Conservation (phyloP, 2,329 filamentous ascomycete species). For the Fusarium anguioides region DNA sequence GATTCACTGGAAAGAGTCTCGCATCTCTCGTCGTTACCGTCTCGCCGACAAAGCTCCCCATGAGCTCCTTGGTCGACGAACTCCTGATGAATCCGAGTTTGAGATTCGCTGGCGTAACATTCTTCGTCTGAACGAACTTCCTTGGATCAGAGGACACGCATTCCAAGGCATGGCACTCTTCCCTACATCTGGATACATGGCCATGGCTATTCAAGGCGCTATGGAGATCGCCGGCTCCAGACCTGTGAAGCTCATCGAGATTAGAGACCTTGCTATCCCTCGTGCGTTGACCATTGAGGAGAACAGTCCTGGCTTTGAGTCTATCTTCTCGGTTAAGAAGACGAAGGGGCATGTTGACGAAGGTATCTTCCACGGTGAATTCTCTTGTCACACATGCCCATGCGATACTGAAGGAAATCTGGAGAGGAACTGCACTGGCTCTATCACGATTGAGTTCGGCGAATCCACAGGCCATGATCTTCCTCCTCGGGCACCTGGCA, state of each 20-base stretch:
- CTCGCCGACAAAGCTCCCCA: not conserved
- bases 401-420: not conserved
- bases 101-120: not conserved
- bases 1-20: not conserved
- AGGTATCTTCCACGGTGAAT: not conserved
- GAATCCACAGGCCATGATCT: not conserved
- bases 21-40: not conserved
- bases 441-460: not conserved
- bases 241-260: not conserved
- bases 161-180: not conserved
- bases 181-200: not conserved
- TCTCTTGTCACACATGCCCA: not conserved
- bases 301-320: constrained; percentile 1
- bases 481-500: not conserved
- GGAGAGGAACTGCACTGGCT: constrained; percentile 1
- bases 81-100: not conserved
- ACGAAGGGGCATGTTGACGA: not conserved
- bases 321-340: constrained; percentile 3
- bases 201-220: not conserved
- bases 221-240: not conserved
- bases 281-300: not conserved
- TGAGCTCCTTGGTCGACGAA: not conserved
- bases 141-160: not conserved
- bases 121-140: not conserved
- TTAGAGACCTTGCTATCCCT: not conserved